Percentiles rank a stretch among this genome's conserved stretches.
Evolutionary conservation across 305 asterid species (phyloP).

Genomic region (Fraxinus greggii): DNA sequence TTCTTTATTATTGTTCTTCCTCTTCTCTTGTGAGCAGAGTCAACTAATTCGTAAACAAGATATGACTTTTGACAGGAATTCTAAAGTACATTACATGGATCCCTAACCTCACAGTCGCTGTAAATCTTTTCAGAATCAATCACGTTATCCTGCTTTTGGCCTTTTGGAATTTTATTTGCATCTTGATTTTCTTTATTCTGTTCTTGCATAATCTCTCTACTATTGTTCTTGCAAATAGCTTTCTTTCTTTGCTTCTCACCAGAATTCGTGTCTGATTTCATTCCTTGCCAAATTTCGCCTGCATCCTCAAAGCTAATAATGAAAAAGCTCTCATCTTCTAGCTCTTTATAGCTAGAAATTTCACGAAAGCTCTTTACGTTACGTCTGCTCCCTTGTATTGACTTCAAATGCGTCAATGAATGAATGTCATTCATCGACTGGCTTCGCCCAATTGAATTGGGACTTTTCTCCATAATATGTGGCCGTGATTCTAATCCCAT

Average conservation of each 20-base stretch:
- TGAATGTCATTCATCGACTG: slow-evolving; percentile 28
- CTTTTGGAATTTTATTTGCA: background rate
- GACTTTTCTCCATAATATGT: background rate
- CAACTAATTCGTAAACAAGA: background rate
- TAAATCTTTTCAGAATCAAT: slow-evolving; percentile 1
- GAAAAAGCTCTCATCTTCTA: slow-evolving; percentile 62
- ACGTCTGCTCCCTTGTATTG: slow-evolving; percentile 26
- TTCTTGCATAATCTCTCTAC: slow-evolving; percentile 5
- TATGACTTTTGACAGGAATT: slow-evolving; percentile 12
- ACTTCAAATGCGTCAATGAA: slow-evolving; percentile 25
- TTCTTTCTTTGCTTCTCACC: slow-evolving; percentile 10
- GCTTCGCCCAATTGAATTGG: slow-evolving; percentile 27
- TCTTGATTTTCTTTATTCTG: slow-evolving; percentile 34
- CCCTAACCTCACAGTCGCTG: background rate
- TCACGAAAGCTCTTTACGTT: slow-evolving; percentile 34
- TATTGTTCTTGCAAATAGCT: slow-evolving; percentile 4
- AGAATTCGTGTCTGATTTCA: slow-evolving; percentile 27
- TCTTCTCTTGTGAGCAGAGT: background rate
- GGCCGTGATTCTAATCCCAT: slow-evolving; percentile 68
- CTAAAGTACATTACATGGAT: slow-evolving; percentile 18
- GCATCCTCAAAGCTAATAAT: slow-evolving; percentile 62
- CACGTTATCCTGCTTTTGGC: background rate
- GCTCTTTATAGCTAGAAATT: slow-evolving; percentile 41
- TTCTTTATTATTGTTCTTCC: slow-evolving; percentile 21
- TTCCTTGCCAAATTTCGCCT: slow-evolving; percentile 22